Percentiles rank a stretch among this genome's conserved stretches.
phyloP scores from a whole-genome alignment of 805 yeast genomes.

The Metschnikowia matae region DNA sequence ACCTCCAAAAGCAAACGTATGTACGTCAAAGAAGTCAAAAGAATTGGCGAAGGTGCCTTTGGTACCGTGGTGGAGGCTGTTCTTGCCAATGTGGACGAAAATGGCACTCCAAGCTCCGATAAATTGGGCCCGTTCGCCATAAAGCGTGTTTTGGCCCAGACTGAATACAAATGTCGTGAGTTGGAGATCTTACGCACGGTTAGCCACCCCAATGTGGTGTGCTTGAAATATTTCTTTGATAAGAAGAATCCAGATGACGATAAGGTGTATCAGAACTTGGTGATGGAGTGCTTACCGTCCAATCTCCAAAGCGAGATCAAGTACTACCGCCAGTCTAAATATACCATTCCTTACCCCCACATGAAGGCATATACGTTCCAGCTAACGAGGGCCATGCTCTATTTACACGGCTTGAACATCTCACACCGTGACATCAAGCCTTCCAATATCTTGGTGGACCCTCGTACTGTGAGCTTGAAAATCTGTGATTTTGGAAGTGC shows the following conservation, averaged over 20 bases:
- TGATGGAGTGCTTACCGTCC: slow-evolving; percentile 85
- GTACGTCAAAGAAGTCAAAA: slow-evolving; percentile 67
- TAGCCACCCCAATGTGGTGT: slow-evolving; percentile 75
- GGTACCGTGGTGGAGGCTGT: slow-evolving; percentile 81
- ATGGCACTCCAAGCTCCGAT: slow-evolving; percentile 13
- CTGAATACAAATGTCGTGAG: slow-evolving; percentile 81
- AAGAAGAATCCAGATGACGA: slow-evolving; percentile 60
- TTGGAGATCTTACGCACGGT: slow-evolving; percentile 71
- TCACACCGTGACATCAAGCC: slow-evolving; percentile 86
- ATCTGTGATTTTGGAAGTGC: slow-evolving; percentile 88
- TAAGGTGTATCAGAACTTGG: slow-evolving; percentile 71
- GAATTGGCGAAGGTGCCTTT: slow-evolving; percentile 83
- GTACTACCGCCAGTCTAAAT: slow-evolving; percentile 56
- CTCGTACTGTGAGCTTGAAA: slow-evolving; percentile 59
- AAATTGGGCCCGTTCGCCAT: slow-evolving; percentile 85
- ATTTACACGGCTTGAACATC: slow-evolving; percentile 73
- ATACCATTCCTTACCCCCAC: slow-evolving; percentile 66
- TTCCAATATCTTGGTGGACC: slow-evolving; percentile 74
- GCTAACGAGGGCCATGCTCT: slow-evolving; percentile 78
- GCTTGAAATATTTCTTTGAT: slow-evolving; percentile 66
- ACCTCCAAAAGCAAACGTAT: slow-evolving; percentile 52
- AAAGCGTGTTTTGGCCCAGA: slow-evolving; percentile 81
- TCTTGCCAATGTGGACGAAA: slow-evolving; percentile 32
- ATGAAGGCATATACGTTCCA: slow-evolving; percentile 76
- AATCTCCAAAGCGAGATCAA: slow-evolving; percentile 74